Evolutionary conservation across 768 basidiomycete species (phyloP).

Genomic region (Amanita subjunquillea): DNA sequence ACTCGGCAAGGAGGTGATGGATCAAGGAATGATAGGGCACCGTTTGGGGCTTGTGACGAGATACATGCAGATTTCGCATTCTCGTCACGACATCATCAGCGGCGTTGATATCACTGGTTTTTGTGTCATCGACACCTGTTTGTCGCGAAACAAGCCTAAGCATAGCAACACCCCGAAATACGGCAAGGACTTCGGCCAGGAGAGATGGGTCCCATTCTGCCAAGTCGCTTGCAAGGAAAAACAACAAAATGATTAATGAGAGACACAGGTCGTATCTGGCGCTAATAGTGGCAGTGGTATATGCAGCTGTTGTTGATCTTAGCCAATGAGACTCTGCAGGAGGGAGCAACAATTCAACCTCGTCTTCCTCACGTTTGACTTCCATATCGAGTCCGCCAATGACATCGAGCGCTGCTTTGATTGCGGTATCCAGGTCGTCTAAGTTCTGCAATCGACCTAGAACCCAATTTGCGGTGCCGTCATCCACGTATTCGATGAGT

Average conservation of each 20-base stretch:
- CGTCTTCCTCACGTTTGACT: slow-evolving; percentile 71
- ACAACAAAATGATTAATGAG: slow-evolving; percentile 53
- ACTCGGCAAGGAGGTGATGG: slow-evolving; percentile 49
- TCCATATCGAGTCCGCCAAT: slow-evolving; percentile 62
- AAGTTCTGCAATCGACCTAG: slow-evolving; percentile 46
- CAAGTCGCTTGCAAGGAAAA: slow-evolving; percentile 62
- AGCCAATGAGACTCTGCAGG: slow-evolving; percentile 52
- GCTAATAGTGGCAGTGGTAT: slow-evolving; percentile 49
- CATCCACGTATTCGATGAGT: slow-evolving; percentile 48
- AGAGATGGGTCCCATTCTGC: slow-evolving; percentile 53
- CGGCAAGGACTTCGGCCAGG: slow-evolving; percentile 65
- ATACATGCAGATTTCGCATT: slow-evolving; percentile 69
- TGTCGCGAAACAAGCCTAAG: slow-evolving; percentile 51
- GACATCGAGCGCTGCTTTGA: slow-evolving; percentile 51
- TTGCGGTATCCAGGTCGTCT: slow-evolving; percentile 43
- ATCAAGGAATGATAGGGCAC: slow-evolving; percentile 52
- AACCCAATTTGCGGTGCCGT: slow-evolving; percentile 52
- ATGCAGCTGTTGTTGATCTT: slow-evolving; percentile 51
- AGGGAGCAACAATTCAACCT: slow-evolving; percentile 44
- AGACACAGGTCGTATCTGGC: slow-evolving; percentile 72
- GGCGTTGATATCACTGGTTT: slow-evolving; percentile 16
- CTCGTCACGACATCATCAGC: slow-evolving; percentile 58
- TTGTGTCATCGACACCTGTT: slow-evolving; percentile 25
- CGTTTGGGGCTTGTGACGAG: slow-evolving; percentile 33
- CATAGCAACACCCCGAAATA: slow-evolving; percentile 71